Base-by-base conservation (phyloP, 495 filamentous ascomycete genomes). In the Aspergillus olivimuriae region DNA sequence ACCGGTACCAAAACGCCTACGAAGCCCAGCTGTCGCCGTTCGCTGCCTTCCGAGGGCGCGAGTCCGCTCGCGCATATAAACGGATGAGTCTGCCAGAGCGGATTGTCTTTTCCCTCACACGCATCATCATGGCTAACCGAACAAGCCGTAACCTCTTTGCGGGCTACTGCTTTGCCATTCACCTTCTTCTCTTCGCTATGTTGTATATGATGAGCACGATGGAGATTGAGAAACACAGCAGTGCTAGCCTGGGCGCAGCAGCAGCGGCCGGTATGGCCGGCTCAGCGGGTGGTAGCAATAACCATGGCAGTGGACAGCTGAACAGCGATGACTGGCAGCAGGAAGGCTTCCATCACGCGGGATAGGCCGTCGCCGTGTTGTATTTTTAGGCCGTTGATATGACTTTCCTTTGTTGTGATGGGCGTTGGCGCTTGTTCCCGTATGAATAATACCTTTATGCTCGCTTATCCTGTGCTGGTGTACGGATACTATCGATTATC, bases 21-120 rank as follows among this genome's bases (percentile, higher is more conserved):
- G 92, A 99, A 66, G 84, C 85, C 16, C 91, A 89, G 56, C 83
- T 98, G 23, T 94, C 88, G 10, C 92, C 92, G 0, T 99, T 99
- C 56, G 90, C 91, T 19, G 89, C 87, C 5, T 98, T 97, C 66
- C 76, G 89, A 30, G 89, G 92, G 4, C 81, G 90, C 28, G 92
- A 99, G 70, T 86, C 84, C 26, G 83, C 87, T 4, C 74, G 92
- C 22, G 94, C 92, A n/a, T 88, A 94, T 62, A 89, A 91, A 55
- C 81, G 92, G 22, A 95, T 99, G 91, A 87, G 79, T 47, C 63
- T 96, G 4, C 87, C 89, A 0, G 92, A 99, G 68, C 73, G 94
- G 19, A 71, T 88, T 11, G 84, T 99, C 14, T 95, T 92, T 64
- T 89, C 88, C 10, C 75, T 96, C 44, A 94, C 92, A 16, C 76